Evolutionary conservation across 495 filamentous ascomycete genomes (phyloP), one percentile per base, ranked within the genome.

Genomic region (Glonium stellatum): DNA sequence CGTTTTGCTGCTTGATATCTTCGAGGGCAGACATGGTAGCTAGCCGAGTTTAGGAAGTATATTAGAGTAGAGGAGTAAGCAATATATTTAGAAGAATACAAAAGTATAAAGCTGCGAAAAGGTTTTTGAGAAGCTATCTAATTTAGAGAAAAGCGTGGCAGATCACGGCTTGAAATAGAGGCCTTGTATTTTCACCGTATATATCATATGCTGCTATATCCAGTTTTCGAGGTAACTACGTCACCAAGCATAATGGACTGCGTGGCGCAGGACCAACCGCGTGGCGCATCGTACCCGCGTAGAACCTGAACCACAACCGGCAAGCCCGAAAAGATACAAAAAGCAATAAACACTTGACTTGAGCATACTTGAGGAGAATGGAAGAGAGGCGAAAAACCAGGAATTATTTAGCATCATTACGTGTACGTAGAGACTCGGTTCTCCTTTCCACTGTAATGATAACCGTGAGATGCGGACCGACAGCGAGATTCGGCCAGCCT

Each of bases 1-100:
- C 64, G 54, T 60, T 63, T 57, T 67, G 64, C 47, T 63, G 51
- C 35, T 63, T 67, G 18, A 67, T 42, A n/a, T 62, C 44, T 23
- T 67, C 60, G 21, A 63, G 34, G 6, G 53, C 60, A 13, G 64
- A 67, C 64, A 67, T 67, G 1, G 22, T 63, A 5, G 13, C 39
- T 13, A 11, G 18, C 27, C 6, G 39, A 44, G 13, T 44, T 44
- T 44, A 1, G 4, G 4, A 4, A 11, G 18, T 13, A 44, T 15
- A 44, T 15, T 18, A 44, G 2, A 13, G 10, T 11, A 18, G 10
- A 13, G 10, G 18, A 11, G 10, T 11, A 44, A 44, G 39, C 4
- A 44, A 15, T 18, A 11, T n/a, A n/a, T n/a, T n/a, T n/a, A 44
- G 1, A 4, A 44, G 39, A 44, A 44, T 13, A 44, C 18, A 2